These are phyloP conservation scores for Colletotrichum caudatum DNA, from an alignment of 2,329 filamentous ascomycete species.

Conservation along the genomic window DNA sequence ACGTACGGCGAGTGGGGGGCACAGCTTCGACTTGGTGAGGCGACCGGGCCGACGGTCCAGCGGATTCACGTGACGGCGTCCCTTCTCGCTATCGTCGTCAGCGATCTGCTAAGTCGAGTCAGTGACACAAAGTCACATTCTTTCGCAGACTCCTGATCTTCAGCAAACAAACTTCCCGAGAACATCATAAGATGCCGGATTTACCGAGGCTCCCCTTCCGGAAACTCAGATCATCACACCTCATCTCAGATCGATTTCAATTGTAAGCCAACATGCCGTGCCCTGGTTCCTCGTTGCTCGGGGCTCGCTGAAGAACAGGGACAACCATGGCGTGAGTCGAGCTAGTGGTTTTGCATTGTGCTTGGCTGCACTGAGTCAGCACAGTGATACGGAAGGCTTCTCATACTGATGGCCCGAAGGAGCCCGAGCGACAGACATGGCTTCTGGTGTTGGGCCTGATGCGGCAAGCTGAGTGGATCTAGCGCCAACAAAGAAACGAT, in stretches of 20 bases:
- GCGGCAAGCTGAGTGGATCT: conserved; percentile 10
- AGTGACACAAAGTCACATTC: background rate
- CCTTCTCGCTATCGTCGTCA: background rate
- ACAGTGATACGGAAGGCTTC: conserved; percentile 10
- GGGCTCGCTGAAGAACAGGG: conserved; percentile 18
- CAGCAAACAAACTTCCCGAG: background rate
- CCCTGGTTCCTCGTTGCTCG: conserved; percentile 18
- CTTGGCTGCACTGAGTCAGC: conserved; percentile 28
- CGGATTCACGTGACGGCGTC: background rate
- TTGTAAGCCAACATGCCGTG: background rate
- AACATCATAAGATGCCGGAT: background rate
- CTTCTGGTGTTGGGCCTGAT: conserved; percentile 18
- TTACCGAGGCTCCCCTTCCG: background rate
- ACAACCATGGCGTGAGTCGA: conserved; percentile 8
- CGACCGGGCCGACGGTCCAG: conserved; percentile 13
- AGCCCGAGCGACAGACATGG: conserved; percentile 29
- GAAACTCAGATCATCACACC: conserved; percentile 13
- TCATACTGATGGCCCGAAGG: conserved; percentile 5
- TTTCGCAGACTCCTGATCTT: background rate
- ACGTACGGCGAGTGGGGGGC: conserved; percentile 27
- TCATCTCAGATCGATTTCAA: conserved; percentile 16
- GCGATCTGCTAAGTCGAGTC: conserved; percentile 3
- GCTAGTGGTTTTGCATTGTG: conserved; percentile 36
- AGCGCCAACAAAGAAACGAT: conserved; percentile 14
- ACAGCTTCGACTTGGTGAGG: conserved; percentile 26